A percentile compares a stretch with the other conserved stretches of the same genome.
phyloP scores from a whole-genome alignment of 805 yeast genomes.

The Myxozyma geophila region DNA sequence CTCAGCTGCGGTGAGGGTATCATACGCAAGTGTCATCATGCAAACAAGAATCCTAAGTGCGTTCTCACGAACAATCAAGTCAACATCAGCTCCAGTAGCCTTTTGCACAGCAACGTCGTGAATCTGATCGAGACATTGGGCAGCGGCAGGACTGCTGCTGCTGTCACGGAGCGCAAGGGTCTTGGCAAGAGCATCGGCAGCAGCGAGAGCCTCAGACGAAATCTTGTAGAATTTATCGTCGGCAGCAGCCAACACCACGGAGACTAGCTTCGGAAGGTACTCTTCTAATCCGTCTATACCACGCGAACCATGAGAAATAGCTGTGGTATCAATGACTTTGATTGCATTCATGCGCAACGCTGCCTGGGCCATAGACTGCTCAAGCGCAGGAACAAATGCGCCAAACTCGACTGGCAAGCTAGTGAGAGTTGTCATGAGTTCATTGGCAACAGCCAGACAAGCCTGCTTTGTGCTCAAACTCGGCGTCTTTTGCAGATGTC shows the following conservation, averaged over 20 bases:
- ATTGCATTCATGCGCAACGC: constrained; percentile 24
- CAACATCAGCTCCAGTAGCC: constrained; percentile 46
- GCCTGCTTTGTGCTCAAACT: constrained; percentile 32
- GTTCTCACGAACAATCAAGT: constrained; percentile 48
- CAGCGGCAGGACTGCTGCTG: not conserved
- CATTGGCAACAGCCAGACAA: constrained; percentile 27
- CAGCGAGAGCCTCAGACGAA: constrained; percentile 45
- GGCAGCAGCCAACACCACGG: constrained; percentile 44
- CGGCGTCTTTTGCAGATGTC: constrained; percentile 26
- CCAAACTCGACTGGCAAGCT: constrained; percentile 20
- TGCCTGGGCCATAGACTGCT: constrained; percentile 15
- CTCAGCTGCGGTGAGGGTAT: constrained; percentile 39
- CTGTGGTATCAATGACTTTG: constrained; percentile 16
- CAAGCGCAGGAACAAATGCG: constrained; percentile 25
- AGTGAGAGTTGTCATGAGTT: constrained; percentile 16
- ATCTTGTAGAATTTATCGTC: constrained; percentile 47
- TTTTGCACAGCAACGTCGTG: constrained; percentile 45
- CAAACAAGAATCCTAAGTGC: constrained; percentile 46
- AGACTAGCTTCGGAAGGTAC: constrained; percentile 37
- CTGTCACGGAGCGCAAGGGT: constrained; percentile 9
- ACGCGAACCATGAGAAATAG: constrained; percentile 12
- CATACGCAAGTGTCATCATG: constrained; percentile 35
- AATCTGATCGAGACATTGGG: constrained; percentile 31
- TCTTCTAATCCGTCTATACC: constrained; percentile 18
- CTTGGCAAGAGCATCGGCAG: constrained; percentile 41